These are phyloP conservation scores for Vanilla planifolia DNA, from an alignment of 106 monocot species.

Conservation along the genomic window DNA sequence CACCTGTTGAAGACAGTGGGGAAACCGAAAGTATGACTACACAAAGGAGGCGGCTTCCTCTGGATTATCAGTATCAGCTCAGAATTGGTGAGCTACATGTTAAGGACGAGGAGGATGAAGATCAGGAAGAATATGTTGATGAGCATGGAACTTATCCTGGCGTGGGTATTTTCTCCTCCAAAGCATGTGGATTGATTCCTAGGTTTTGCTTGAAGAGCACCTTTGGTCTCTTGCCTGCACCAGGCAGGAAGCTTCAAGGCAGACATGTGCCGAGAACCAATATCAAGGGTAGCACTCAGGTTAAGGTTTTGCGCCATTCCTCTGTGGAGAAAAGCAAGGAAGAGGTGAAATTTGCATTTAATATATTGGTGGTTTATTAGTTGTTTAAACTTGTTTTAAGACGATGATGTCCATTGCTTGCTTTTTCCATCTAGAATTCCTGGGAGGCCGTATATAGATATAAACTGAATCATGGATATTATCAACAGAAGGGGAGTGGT, in stretches of 20 bases:
- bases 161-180: slow-evolving; percentile 13
- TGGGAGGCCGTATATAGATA: slow-evolving; percentile 49
- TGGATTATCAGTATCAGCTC: slow-evolving; percentile 5
- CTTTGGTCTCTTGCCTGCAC: slow-evolving; percentile 31
- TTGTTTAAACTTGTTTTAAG: background rate
- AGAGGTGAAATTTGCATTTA: background rate
- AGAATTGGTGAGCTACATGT: slow-evolving; percentile 1
- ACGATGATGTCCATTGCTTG: background rate
- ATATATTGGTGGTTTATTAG: background rate
- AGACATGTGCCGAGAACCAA: slow-evolving; percentile 4
- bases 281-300: background rate
- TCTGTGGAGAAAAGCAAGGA: background rate
- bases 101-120: background rate
- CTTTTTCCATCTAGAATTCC: slow-evolving; percentile 7
- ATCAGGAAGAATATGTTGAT: slow-evolving; percentile 15
- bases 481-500: slow-evolving; percentile 9
- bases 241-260: slow-evolving; percentile 23
- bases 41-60: slow-evolving; percentile 9
- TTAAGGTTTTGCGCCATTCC: background rate
- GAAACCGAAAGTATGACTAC: background rate
- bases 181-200: slow-evolving; percentile 51
- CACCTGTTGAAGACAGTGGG: background rate
- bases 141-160: slow-evolving; percentile 18
- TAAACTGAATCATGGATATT: slow-evolving; percentile 18
- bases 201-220: slow-evolving; percentile 38